phyloP scores from a whole-genome alignment of 805 yeast species.

The Candida schatavii region DNA sequence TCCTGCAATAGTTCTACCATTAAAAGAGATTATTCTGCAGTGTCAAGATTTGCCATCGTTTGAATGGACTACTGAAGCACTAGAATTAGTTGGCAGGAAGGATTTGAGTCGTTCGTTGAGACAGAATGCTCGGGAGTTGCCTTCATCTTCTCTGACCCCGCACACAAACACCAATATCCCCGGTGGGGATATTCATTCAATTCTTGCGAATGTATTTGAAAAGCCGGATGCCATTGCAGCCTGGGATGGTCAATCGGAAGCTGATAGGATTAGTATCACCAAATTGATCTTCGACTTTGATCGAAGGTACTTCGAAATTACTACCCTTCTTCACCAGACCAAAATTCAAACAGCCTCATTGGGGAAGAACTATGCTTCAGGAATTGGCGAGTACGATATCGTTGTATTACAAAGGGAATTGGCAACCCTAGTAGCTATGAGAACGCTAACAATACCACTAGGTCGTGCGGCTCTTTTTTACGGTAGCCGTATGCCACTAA shows the following conservation, averaged over 20 bases:
- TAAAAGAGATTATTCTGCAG: constrained; percentile 56
- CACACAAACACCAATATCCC: neutral
- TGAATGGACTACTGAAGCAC: constrained; percentile 44
- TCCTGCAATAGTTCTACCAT: constrained; percentile 63
- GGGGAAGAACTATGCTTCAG: constrained; percentile 34
- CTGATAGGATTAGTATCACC: constrained; percentile 65
- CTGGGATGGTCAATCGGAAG: constrained; percentile 71
- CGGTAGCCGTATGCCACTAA: constrained; percentile 67
- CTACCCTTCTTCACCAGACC: constrained; percentile 68
- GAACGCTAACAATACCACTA: constrained; percentile 73
- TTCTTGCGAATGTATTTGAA: constrained; percentile 34
- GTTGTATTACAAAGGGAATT: constrained; percentile 54
- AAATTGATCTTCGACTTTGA: constrained; percentile 73
- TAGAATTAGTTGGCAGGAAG: constrained; percentile 63
- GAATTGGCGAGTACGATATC: constrained; percentile 53
- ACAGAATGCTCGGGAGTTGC: constrained; percentile 5
- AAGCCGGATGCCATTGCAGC: constrained; percentile 48
- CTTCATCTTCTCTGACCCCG: neutral
- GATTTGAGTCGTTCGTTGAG: constrained; percentile 47
- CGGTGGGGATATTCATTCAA: constrained; percentile 19
- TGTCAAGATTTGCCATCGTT: constrained; percentile 53
- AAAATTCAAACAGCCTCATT: constrained; percentile 54
- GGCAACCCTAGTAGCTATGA: constrained; percentile 57
- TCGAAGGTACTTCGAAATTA: constrained; percentile 73
- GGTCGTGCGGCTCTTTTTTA: constrained; percentile 76